Conservation (phyloP, 2,329 filamentous ascomycete genomes). For the Aspergillus uvarum region DNA sequence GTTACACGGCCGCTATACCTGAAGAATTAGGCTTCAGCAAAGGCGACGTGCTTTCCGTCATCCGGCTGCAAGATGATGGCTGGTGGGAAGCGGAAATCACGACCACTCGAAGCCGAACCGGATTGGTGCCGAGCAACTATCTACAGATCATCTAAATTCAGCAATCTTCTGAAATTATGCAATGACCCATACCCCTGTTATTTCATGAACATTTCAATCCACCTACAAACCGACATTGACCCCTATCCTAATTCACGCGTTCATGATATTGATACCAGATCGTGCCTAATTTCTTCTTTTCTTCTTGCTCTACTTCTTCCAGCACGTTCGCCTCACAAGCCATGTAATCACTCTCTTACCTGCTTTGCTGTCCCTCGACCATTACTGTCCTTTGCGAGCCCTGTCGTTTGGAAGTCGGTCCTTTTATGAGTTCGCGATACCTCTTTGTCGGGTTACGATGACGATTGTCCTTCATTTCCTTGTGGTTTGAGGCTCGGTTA, state of each 20-base stretch:
- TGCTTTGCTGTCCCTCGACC: not conserved
- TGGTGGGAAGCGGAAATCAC: conserved; percentile 99
- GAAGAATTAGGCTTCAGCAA: conserved; percentile 92
- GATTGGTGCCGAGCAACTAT: conserved; percentile 68
- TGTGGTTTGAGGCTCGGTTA: not conserved
- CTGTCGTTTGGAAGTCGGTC: not conserved
- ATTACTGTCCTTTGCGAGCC: not conserved
- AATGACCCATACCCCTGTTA: not conserved
- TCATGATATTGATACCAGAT: not conserved
- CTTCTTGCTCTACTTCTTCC: not conserved
- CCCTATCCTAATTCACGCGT: not conserved
- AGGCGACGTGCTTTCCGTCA: conserved; percentile 83
- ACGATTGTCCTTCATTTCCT: not conserved
- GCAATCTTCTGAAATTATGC: not conserved
- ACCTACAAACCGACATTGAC: not conserved
- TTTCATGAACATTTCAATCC: not conserved
- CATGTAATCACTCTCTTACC: not conserved
- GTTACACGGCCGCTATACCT: conserved; percentile 90
- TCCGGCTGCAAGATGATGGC: conserved; percentile 91
- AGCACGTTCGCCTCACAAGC: not conserved
- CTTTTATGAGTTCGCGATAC: not conserved
- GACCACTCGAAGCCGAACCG: conserved; percentile 47
- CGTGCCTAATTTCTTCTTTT: not conserved
- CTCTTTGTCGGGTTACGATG: not conserved
- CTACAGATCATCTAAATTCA: conserved; percentile 55